These are phyloP conservation scores for Zea mays DNA, from an alignment of 176 grass and related monocot species.

Conservation along the genomic window DNA sequence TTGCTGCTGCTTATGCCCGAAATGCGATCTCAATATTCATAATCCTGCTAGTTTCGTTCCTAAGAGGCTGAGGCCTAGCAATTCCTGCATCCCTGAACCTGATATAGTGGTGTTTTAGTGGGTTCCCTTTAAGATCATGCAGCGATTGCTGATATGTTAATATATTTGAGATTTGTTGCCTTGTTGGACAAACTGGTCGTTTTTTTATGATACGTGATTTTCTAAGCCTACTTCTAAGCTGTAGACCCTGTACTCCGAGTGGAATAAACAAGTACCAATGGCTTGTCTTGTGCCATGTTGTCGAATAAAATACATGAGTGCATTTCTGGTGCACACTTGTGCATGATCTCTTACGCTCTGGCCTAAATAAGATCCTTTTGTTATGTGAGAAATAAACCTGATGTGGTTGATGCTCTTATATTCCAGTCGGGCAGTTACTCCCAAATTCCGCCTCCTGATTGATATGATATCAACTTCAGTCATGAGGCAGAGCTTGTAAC, in stretches of 20 bases:
- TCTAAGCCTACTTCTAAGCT: neutral
- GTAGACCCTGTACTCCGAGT: neutral
- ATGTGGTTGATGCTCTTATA: neutral
- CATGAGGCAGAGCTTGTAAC: neutral
- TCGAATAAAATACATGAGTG: neutral
- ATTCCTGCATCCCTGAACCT: neutral
- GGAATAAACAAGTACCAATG: neutral
- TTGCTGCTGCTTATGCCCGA: neutral
- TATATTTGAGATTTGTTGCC: neutral
- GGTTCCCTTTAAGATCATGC: neutral
- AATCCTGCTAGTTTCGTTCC: neutral
- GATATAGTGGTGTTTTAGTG: neutral
- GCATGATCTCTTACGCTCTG: neutral
- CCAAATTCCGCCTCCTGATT: neutral
- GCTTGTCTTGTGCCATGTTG: neutral
- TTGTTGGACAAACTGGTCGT: slow-evolving; percentile 6
- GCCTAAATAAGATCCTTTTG: neutral
- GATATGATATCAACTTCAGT: neutral
- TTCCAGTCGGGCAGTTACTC: neutral
- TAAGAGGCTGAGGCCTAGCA: neutral
- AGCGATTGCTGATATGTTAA: neutral
- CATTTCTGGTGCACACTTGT: slow-evolving; percentile 14
- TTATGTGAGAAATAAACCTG: neutral
- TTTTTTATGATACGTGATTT: slow-evolving; percentile 5
- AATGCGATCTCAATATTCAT: neutral